Conservation (phyloP, 2,329 filamentous ascomycete genomes). For the Ophiostoma montium region DNA sequence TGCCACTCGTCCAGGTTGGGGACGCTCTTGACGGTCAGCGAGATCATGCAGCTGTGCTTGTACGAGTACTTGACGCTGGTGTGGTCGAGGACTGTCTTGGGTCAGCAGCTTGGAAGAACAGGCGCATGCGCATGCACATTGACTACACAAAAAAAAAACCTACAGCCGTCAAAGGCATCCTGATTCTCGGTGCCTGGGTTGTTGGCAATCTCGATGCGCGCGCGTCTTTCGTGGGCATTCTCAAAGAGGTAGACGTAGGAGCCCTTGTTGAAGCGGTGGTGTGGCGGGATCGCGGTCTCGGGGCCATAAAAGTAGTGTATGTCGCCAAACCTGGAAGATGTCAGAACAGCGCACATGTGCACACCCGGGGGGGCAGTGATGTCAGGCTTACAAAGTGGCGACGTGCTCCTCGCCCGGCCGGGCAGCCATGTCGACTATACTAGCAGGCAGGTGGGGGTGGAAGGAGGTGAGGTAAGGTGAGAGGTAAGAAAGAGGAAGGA, state of each 20-base stretch:
- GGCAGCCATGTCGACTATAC: constrained; percentile 24
- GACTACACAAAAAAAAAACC: constrained; percentile 19
- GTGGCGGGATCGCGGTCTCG: constrained; percentile 51
- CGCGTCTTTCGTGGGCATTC: constrained; percentile 50
- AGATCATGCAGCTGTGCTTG: constrained; percentile 59
- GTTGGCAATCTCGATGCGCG: constrained; percentile 65
- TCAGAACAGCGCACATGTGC: neutral
- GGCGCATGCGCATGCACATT: no score
- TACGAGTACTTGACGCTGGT: constrained; percentile 56
- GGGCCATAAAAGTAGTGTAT: constrained; percentile 66
- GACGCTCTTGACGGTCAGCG: constrained; percentile 44
- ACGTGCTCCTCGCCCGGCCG: constrained; percentile 33
- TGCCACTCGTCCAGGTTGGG: constrained; percentile 53
- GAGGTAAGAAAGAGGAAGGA: no score
- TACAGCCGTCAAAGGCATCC: constrained; percentile 66
- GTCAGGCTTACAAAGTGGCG: constrained; percentile 28
- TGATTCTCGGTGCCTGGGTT: constrained; percentile 60
- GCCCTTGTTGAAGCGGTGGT: constrained; percentile 67
- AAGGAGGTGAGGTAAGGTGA: neutral
- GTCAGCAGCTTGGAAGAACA: neutral
- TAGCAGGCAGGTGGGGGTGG: neutral
- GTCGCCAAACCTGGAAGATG: constrained; percentile 50
- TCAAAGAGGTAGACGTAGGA: constrained; percentile 74
- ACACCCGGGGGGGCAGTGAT: neutral
- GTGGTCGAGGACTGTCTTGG: constrained; percentile 45